Base-by-base conservation (phyloP, 23 red algal species). In the Gracilaria vermiculophylla region DNA sequence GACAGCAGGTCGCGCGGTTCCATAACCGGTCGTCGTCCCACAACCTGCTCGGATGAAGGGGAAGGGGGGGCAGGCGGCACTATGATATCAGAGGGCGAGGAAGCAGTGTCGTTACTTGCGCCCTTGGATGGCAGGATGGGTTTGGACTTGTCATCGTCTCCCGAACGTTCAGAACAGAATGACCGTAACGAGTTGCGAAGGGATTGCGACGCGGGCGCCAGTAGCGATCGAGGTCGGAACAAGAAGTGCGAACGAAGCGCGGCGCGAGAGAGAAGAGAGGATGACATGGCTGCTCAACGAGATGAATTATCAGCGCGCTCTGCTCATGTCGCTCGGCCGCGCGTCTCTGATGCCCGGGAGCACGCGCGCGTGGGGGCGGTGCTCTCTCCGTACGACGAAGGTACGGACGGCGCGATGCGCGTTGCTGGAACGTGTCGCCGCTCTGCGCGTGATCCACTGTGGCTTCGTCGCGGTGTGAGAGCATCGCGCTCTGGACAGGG, bases 1-100 rank as follows among this genome's bases (percentile, higher is more conserved):
- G 85, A 87, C 25, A 91, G 83, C n/a, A 97, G 43, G 21, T 80
- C 76, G 9, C 75, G 74, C 13, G 74, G 74, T 56, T 88, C 84
- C 84, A 78, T 76, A 36, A 64, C 56, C 21, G 84, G 84, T 12
- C 84, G 84, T 5, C 84, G 66, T 15, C 84, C 70, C 3, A 88
- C 84, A 66, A 88, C 84, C 52, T 76, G 70, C 72, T 88, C 84
- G 1, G 84, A 43, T 23, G 84, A 76, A 25, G 69, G 24, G 36
- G 53, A 53, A 36, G 84, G 36, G 11, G 84, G 84, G 0, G 84
- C 47, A 25, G 84, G 72, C 14, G 84, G 84, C 2, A 88, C 84
- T 9, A 88, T 88, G 29, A 88, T 65, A 53, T 88, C 72, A 8
- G 84, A 54, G 28, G 69, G 48, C 6, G 84, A 77, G 11, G 52